These are phyloP conservation scores for Conidiobolus coronatus DNA, from an alignment of 371 early-diverging fungal genomes.

Conservation along the genomic window DNA sequence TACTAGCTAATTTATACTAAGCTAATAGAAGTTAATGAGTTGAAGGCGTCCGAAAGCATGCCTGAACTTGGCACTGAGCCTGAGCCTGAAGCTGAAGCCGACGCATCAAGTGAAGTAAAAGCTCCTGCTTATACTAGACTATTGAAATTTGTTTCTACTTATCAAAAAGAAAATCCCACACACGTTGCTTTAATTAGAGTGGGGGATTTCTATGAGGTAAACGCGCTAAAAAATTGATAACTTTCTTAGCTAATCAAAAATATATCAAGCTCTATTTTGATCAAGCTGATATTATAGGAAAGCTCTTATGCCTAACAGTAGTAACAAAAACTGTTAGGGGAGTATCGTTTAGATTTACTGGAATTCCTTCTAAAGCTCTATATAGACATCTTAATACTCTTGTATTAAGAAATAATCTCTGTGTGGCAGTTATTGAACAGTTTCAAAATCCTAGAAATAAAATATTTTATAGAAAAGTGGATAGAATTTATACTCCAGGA, in stretches of 20 bases:
- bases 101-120: too few species aligned
- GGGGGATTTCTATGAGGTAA: conserved; percentile 82
- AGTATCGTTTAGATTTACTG: conserved; percentile 33
- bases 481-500: conserved; percentile 70
- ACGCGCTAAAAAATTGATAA: not conserved
- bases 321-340: conserved; percentile 22
- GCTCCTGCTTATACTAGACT: not conserved
- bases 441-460: conserved; percentile 18
- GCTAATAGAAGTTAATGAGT: too few species aligned
- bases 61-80: too few species aligned
- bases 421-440: conserved; percentile 78
- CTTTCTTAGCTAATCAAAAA: conserved; percentile 1
- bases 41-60: too few species aligned
- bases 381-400: conserved; percentile 57
- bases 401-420: conserved; percentile 31
- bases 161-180: conserved; percentile 36
- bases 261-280: conserved; percentile 38
- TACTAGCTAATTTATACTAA: too few species aligned
- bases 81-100: too few species aligned
- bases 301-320: conserved; percentile 40
- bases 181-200: conserved; percentile 73
- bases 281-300: conserved; percentile 42
- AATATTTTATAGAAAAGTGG: conserved; percentile 36
- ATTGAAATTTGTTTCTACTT: conserved; percentile 22
- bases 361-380: conserved; percentile 44